Evolutionary conservation across 2,329 filamentous ascomycete genomes (phyloP).

Genomic region (Hypoxylon sp.): DNA sequence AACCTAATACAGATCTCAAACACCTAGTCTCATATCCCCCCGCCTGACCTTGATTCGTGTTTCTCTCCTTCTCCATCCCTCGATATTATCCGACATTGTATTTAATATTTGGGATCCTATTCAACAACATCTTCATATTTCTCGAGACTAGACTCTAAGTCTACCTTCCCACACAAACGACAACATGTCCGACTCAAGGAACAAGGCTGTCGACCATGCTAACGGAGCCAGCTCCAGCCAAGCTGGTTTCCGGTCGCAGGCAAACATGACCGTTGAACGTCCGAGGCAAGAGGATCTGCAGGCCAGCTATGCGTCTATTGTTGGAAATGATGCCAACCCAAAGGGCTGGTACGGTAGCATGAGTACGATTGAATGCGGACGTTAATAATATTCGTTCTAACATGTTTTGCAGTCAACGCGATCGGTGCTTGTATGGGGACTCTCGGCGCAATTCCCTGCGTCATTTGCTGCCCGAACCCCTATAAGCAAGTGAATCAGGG

Average conservation of each 20-base stretch:
- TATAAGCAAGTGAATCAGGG: conserved; percentile 94
- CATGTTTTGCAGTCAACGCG: conserved; percentile 70
- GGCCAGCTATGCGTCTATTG: conserved; percentile 79
- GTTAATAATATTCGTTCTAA: conserved; percentile 10
- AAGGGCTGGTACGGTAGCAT: conserved; percentile 93
- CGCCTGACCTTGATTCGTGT: conserved; percentile 7
- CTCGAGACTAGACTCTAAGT: conserved; percentile 12
- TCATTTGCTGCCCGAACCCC: conserved; percentile 92
- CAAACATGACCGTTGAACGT: conserved; percentile 80
- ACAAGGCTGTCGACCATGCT: conserved; percentile 46
- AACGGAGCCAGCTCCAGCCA: conserved; percentile 40
- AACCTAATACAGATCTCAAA: conserved; percentile 23
- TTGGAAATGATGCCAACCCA: conserved; percentile 75
- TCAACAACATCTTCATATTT: conserved; percentile 4
- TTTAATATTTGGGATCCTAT: conserved; percentile 3
- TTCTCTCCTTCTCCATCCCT: conserved; percentile 12
- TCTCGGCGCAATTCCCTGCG: conserved; percentile 90
- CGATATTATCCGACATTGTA: background rate
- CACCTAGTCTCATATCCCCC: conserved; percentile 9
- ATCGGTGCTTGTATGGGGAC: conserved; percentile 83
- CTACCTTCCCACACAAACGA: conserved; percentile 3
- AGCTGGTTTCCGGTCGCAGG: conserved; percentile 65
- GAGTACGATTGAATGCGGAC: conserved; percentile 51
- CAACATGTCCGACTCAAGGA: conserved; percentile 39
- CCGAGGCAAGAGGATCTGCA: conserved; percentile 88